These are phyloP conservation scores for Nemophila menziesii DNA, from an alignment of 257 asterid species.

Conservation along the genomic window DNA sequence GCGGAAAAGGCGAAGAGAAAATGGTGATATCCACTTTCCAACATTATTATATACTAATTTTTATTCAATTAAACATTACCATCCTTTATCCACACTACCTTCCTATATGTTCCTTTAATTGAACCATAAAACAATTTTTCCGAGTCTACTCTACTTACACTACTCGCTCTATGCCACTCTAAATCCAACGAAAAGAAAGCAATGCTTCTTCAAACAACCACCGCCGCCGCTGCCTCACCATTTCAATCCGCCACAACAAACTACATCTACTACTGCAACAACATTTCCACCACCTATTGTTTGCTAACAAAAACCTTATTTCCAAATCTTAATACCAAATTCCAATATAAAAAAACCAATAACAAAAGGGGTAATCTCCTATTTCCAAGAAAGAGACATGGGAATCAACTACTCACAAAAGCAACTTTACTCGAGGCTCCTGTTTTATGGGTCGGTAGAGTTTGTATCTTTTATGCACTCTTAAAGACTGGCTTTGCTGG, in stretches of 20 bases:
- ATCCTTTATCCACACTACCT: too few species aligned
- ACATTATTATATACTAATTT: too few species aligned
- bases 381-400: neutral
- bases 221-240: slow-evolving; percentile 16
- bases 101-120: too few species aligned
- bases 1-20: too few species aligned
- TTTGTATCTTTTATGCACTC: slow-evolving; percentile 72
- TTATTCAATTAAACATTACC: too few species aligned
- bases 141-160: neutral
- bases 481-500: slow-evolving; percentile 91
- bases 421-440: slow-evolving; percentile 69
- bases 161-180: neutral
- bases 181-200: slow-evolving; percentile 9
- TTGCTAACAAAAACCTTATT: slow-evolving; percentile 37
- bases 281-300: slow-evolving; percentile 18
- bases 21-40: too few species aligned
- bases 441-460: slow-evolving; percentile 84
- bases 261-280: slow-evolving; percentile 8
- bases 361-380: slow-evolving; percentile 17
- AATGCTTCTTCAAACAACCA: slow-evolving; percentile 46
- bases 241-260: slow-evolving; percentile 7
- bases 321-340: slow-evolving; percentile 40
- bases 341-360: slow-evolving; percentile 24
- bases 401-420: slow-evolving; percentile 14
- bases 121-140: too few species aligned